These are phyloP conservation scores for Trypanosoma vivax DNA, from an alignment of 208 protist species.

Conservation along the genomic window DNA sequence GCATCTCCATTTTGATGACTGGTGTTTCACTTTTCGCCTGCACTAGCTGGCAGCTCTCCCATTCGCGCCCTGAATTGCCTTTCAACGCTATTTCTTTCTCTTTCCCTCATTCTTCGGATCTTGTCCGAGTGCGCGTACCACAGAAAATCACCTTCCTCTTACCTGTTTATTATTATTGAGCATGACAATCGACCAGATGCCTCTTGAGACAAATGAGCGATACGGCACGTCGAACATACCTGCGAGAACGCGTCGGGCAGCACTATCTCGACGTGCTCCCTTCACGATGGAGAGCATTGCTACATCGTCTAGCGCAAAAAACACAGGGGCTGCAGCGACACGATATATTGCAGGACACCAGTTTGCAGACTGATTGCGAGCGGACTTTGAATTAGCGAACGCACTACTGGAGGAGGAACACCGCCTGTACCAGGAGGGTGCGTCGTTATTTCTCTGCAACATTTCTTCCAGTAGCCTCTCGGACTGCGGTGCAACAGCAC, in stretches of 20 bases:
- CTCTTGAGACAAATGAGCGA: too few species aligned
- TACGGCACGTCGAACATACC: conserved; percentile 2
- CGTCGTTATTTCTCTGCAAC: background rate
- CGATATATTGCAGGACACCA: background rate
- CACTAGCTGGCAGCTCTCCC: too few species aligned
- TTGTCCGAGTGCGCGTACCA: too few species aligned
- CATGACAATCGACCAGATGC: too few species aligned
- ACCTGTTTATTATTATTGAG: too few species aligned
- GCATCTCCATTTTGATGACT: too few species aligned
- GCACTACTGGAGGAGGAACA: conserved; percentile 42
- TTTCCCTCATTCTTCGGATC: too few species aligned
- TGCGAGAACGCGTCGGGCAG: conserved; percentile 5
- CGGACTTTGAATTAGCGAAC: conserved; percentile 29
- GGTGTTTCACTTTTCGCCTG: too few species aligned
- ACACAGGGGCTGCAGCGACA: conserved; percentile 28
- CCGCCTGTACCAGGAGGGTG: conserved; percentile 28
- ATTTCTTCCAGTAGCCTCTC: background rate
- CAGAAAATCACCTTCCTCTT: too few species aligned
- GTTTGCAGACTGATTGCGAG: conserved; percentile 11
- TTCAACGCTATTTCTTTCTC: too few species aligned
- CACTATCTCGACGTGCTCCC: conserved; percentile 13
- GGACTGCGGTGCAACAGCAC: too few species aligned
- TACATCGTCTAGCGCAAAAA: conserved; percentile 27
- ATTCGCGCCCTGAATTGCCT: too few species aligned
- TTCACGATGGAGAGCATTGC: conserved; percentile 23